Evolutionary conservation across 163 green algal genomes (phyloP).

Genomic region (Scenedesmus sp.): DNA sequence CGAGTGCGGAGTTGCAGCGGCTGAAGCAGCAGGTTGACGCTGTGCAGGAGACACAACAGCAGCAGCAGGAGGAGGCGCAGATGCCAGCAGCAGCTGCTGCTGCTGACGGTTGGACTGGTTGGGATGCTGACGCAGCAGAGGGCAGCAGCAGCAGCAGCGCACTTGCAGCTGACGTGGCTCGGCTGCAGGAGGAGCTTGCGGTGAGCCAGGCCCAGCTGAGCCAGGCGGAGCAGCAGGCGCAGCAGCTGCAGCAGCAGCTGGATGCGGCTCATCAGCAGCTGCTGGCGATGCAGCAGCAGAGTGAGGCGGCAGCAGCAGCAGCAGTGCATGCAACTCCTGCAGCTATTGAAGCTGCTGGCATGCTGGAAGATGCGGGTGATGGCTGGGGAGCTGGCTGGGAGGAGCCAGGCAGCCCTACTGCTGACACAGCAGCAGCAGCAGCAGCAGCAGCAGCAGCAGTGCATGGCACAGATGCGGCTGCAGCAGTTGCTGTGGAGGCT

Average conservation of each 20-base stretch:
- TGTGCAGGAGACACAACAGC: not conserved
- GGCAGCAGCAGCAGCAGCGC: not conserved
- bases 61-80: slow-evolving; percentile 8
- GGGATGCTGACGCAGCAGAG: slow-evolving; percentile 2
- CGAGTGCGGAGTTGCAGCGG: not conserved
- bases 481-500: not conserved
- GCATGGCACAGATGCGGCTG: not conserved
- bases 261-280: slow-evolving; percentile 23
- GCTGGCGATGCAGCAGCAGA: slow-evolving; percentile 27
- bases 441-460: slow-evolving; percentile 21
- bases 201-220: slow-evolving; percentile 1
- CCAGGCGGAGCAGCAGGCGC: not conserved
- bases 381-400: not conserved
- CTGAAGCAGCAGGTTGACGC: not conserved
- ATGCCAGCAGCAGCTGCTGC: not conserved
- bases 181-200: not conserved
- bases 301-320: slow-evolving; percentile 16
- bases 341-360: not conserved
- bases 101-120: slow-evolving; percentile 11
- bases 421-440: slow-evolving; percentile 13
- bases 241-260: slow-evolving; percentile 1
- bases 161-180: not conserved
- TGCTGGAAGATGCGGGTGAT: not conserved
- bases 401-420: not conserved
- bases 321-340: not conserved